phyloP scores from a whole-genome alignment of 1,284 basidiomycete species.

The Mrakiaceae sp. region DNA sequence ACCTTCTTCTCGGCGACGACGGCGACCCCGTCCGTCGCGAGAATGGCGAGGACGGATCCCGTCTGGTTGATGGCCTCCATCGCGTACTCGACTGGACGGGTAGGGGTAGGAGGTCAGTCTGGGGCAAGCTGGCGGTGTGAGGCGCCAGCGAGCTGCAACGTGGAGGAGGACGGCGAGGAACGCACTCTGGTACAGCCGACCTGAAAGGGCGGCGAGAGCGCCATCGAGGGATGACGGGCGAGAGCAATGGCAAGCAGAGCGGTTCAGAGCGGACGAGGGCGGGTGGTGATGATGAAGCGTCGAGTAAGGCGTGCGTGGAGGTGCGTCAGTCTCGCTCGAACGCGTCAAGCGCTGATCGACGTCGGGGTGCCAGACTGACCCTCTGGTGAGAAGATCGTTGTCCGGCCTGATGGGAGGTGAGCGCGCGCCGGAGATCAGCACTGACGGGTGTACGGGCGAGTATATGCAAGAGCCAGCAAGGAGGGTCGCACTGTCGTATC shows the following conservation, averaged over 20 bases:
- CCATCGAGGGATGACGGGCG: neutral
- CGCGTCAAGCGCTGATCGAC: neutral
- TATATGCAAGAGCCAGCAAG: neutral
- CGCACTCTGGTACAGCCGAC: conserved; percentile 81
- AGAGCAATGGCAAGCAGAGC: neutral
- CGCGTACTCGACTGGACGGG: conserved; percentile 80
- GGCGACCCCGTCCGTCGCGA: conserved; percentile 92
- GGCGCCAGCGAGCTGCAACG: neutral
- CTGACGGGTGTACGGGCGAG: neutral
- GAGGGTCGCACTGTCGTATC: conserved; percentile 66
- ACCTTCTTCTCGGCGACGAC: conserved; percentile 99
- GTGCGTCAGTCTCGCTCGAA: neutral
- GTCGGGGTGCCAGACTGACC: conserved; percentile 42
- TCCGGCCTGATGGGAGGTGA: conserved; percentile 50
- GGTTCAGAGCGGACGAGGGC: neutral
- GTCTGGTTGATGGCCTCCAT: conserved; percentile 99
- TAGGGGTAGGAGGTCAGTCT: conserved; percentile 26
- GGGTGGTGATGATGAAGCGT: neutral
- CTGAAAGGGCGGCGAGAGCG: conserved; percentile 36
- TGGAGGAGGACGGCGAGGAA: neutral
- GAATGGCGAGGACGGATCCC: conserved; percentile 84
- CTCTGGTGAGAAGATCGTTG: conserved; percentile 92
- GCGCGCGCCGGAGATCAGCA: neutral
- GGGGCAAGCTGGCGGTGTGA: conserved; percentile 13
- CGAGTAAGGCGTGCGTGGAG: neutral